A percentile compares a stretch with the other conserved stretches of the same genome.
Evolutionary conservation across 805 yeast genomes (phyloP).

Genomic region (Aciculoconidium aculeatum): DNA sequence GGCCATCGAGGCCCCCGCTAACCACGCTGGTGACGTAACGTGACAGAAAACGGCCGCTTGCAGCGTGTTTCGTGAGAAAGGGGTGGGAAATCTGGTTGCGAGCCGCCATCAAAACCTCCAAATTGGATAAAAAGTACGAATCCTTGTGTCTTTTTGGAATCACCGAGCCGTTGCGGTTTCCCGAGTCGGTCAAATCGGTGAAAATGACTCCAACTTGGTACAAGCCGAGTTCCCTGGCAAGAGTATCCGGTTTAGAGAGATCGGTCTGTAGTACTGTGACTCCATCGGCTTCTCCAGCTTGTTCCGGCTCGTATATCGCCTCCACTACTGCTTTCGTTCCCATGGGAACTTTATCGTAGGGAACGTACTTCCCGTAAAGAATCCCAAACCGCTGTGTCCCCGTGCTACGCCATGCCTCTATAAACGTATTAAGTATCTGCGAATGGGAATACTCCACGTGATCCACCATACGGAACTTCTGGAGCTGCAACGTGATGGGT

Average conservation of each 20-base stretch:
- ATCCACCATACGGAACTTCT: slow-evolving; percentile 91
- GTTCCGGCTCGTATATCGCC: slow-evolving; percentile 92
- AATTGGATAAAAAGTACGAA: slow-evolving; percentile 82
- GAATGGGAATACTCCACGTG: slow-evolving; percentile 87
- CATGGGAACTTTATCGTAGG: slow-evolving; percentile 77
- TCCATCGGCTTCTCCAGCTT: slow-evolving; percentile 82
- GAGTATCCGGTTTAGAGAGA: slow-evolving; percentile 37
- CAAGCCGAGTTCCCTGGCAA: slow-evolving; percentile 58
- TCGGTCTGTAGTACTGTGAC: slow-evolving; percentile 55
- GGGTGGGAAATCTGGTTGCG: slow-evolving; percentile 64
- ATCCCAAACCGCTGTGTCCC: slow-evolving; percentile 86
- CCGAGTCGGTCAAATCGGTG: slow-evolving; percentile 86
- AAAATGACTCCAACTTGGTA: slow-evolving; percentile 76
- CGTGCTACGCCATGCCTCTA: slow-evolving; percentile 85
- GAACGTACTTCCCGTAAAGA: slow-evolving; percentile 75
- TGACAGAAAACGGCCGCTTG: slow-evolving; percentile 66
- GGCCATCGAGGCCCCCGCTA: slow-evolving; percentile 82
- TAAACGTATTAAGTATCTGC: slow-evolving; percentile 69
- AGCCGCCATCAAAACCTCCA: slow-evolving; percentile 82
- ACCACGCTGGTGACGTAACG: slow-evolving; percentile 91
- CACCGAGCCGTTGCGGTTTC: slow-evolving; percentile 82
- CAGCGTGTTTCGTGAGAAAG: slow-evolving; percentile 58
- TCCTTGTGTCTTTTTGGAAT: slow-evolving; percentile 89
- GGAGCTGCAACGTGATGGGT: slow-evolving; percentile 87
- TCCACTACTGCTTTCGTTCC: slow-evolving; percentile 94